These are phyloP conservation scores for Scheffersomyces amazonensis DNA, from an alignment of 805 yeast species.

Conservation along the genomic window DNA sequence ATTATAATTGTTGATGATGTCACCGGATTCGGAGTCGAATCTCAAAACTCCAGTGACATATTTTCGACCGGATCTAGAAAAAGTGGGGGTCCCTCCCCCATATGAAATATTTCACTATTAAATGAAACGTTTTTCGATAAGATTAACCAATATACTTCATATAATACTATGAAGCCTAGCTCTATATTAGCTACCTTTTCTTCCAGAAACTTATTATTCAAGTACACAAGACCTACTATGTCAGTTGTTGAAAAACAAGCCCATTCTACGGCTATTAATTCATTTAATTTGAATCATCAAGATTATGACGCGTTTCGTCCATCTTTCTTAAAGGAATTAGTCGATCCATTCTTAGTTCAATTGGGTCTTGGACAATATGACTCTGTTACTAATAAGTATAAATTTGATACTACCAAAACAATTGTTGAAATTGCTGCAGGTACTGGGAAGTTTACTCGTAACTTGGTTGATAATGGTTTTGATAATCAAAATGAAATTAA, in stretches of 20 bases:
- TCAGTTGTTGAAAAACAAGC: constrained; percentile 9
- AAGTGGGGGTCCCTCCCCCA: too few species aligned
- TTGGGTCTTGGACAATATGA: constrained; percentile 22
- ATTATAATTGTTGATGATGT: too few species aligned
- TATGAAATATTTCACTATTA: too few species aligned
- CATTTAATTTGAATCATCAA: constrained; percentile 52
- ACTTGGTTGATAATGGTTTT: constrained; percentile 40
- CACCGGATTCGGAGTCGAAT: too few species aligned
- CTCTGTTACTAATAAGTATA: constrained; percentile 4
- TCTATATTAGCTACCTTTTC: not conserved
- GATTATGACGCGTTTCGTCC: constrained; percentile 54
- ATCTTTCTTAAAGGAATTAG: constrained; percentile 40
- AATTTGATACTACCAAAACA: constrained; percentile 17
- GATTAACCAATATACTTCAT: too few species aligned
- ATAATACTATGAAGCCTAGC: not conserved
- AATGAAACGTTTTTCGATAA: too few species aligned
- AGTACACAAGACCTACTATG: not conserved
- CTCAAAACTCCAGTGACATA: too few species aligned
- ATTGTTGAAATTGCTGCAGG: constrained; percentile 58
- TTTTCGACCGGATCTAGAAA: too few species aligned
- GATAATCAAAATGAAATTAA: not conserved
- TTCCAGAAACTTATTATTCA: not conserved
- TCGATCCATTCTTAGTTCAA: constrained; percentile 38
- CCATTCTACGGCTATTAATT: constrained; percentile 38
- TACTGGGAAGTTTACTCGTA: constrained; percentile 59